A percentile compares a stretch with the other conserved stretches of the same genome.
These are phyloP conservation scores for Stephanodiscus triporus DNA, from an alignment of 108 stramenopile genomes.

Conservation along the genomic window DNA sequence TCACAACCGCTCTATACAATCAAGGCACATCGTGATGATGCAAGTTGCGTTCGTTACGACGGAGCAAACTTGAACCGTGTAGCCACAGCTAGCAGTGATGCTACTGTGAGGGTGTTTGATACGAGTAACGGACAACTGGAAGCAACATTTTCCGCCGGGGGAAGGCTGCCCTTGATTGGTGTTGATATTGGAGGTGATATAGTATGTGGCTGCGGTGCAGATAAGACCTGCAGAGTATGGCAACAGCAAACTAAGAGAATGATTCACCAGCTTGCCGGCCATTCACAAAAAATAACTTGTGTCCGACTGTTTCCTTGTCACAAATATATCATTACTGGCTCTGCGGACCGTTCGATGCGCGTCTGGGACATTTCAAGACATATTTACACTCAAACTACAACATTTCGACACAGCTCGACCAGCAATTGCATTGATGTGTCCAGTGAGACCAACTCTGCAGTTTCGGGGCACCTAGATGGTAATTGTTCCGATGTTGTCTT, in stretches of 20 bases:
- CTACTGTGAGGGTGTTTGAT: conserved; percentile 80
- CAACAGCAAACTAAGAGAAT: conserved; percentile 72
- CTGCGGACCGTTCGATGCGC: conserved; percentile 79
- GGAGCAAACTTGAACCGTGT: conserved; percentile 60
- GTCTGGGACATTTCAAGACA: conserved; percentile 86
- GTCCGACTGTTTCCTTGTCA: conserved; percentile 65
- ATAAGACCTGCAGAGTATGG: conserved; percentile 90
- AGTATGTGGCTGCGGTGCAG: conserved; percentile 72
- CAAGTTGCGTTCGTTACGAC: conserved; percentile 73
- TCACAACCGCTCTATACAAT: conserved; percentile 60
- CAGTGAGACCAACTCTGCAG: conserved; percentile 43
- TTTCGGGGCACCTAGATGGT: conserved; percentile 82
- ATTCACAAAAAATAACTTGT: conserved; percentile 80
- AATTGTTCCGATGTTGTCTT: background rate
- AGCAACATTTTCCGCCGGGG: conserved; percentile 64
- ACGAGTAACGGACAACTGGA: conserved; percentile 65
- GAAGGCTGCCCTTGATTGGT: conserved; percentile 61
- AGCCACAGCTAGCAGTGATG: conserved; percentile 72
- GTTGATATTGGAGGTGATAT: conserved; percentile 74
- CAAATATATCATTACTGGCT: conserved; percentile 77
- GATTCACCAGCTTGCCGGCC: conserved; percentile 89
- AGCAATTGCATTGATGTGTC: conserved; percentile 73
- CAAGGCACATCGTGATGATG: conserved; percentile 67
- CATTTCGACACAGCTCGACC: conserved; percentile 76
- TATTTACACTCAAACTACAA: conserved; percentile 77